These are phyloP conservation scores for Fusarium transvaalense DNA, from an alignment of 2,329 filamentous ascomycete species.

Conservation along the genomic window DNA sequence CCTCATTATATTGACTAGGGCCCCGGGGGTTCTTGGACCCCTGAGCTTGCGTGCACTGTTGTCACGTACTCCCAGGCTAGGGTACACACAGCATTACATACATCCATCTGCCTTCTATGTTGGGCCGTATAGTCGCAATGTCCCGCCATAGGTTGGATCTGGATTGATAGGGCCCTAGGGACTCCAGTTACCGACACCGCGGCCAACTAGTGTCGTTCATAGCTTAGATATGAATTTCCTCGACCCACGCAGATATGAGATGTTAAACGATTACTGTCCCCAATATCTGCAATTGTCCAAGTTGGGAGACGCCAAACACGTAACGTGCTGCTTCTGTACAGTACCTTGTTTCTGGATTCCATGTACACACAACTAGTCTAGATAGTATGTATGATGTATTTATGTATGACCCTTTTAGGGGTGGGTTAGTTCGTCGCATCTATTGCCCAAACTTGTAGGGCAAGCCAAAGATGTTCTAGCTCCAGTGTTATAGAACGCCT, in stretches of 20 bases:
- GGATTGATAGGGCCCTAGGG: constrained; percentile 17
- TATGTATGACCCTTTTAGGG: constrained; percentile 10
- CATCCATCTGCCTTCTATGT: constrained; percentile 29
- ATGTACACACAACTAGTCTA: too few species aligned
- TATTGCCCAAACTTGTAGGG: constrained; percentile 26
- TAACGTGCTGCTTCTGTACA: not conserved
- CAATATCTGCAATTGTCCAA: constrained; percentile 42
- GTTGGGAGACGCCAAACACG: constrained; percentile 31
- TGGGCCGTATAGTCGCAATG: constrained; percentile 19
- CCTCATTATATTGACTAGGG: not conserved
- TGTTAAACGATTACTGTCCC: constrained; percentile 43
- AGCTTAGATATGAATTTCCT: constrained; percentile 19
- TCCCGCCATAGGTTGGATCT: constrained; percentile 27
- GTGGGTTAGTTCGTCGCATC: constrained; percentile 20
- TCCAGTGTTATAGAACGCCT: constrained; percentile 7
- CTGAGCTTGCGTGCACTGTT: constrained; percentile 3
- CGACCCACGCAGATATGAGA: constrained; percentile 22
- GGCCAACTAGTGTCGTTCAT: constrained; percentile 39
- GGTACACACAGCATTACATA: not conserved
- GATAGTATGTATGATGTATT: not conserved
- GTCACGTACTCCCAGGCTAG: not conserved
- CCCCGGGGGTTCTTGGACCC: not conserved
- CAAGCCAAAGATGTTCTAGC: not conserved
- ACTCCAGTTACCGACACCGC: constrained; percentile 44
- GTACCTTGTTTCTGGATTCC: not conserved